Evolutionary conservation across 805 yeast species (phyloP).

Genomic region (Hanseniaspora guilliermondii): DNA sequence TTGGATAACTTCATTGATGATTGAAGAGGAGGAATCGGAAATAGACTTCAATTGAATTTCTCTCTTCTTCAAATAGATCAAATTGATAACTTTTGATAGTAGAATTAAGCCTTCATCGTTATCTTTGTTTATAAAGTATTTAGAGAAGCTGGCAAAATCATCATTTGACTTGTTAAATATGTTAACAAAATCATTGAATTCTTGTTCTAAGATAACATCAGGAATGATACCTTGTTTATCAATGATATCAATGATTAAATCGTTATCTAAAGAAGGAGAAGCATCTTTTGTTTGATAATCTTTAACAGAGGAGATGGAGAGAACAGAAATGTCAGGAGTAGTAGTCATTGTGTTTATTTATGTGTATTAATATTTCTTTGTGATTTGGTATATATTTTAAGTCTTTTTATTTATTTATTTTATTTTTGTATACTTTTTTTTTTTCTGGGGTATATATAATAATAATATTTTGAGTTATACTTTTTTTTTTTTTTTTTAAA

Average conservation of each 20-base stretch:
- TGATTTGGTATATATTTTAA: background rate
- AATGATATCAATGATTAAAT: conserved; percentile 64
- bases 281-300: conserved; percentile 71
- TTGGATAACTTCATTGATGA: background rate
- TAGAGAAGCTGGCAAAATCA: background rate
- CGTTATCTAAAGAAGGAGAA: conserved; percentile 72
- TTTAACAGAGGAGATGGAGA: conserved; percentile 34
- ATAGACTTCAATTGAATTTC: conserved; percentile 65
- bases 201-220: conserved; percentile 69
- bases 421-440: no score
- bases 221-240: conserved; percentile 85
- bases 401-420: background rate
- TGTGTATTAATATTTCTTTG: background rate
- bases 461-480: no score
- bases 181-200: conserved; percentile 79
- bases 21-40: background rate
- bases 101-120: conserved; percentile 53
- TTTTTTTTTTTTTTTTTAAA: no score
- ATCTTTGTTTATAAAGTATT: background rate
- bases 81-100: conserved; percentile 72
- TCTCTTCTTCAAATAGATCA: conserved; percentile 83
- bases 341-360: background rate
- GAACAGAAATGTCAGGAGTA: conserved; percentile 30
- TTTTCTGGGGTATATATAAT: no score
- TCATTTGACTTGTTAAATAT: conserved; percentile 49